phyloP scores from a whole-genome alignment of 345 rosid genomes.

The Lepidium sativum region DNA sequence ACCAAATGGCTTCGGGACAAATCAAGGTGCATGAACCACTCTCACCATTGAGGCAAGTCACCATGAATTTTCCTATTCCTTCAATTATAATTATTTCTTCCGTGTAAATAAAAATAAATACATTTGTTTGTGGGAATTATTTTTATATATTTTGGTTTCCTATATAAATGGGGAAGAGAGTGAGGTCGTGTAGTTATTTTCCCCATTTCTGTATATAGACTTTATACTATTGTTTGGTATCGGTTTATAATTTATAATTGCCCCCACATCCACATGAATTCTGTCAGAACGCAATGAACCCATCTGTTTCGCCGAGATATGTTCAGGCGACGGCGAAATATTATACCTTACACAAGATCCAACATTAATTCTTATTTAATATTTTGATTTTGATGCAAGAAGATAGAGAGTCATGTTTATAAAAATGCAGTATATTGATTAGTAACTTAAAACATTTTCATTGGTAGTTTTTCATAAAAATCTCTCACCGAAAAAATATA shows the following conservation, averaged over 20 bases:
- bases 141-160: background rate
- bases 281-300: conserved; percentile 30
- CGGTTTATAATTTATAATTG: conserved; percentile 1
- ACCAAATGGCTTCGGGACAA: conserved; percentile 3
- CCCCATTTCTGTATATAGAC: background rate
- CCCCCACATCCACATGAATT: conserved; percentile 46
- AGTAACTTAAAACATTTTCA: background rate
- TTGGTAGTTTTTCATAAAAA: too few species aligned
- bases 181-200: background rate
- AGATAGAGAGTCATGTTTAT: background rate
- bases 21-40: conserved; percentile 30
- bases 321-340: conserved; percentile 17
- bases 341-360: background rate
- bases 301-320: conserved; percentile 22
- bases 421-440: background rate
- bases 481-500: too few species aligned
- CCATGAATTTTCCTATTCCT: conserved; percentile 6
- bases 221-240: background rate
- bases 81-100: background rate
- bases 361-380: background rate
- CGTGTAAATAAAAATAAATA: background rate
- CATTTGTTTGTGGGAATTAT: too few species aligned
- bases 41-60: conserved; percentile 1
- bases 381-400: background rate
- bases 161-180: background rate